Base-by-base conservation (phyloP, 164 flowering plant genomes). In the Vitis rotundifolia region DNA sequence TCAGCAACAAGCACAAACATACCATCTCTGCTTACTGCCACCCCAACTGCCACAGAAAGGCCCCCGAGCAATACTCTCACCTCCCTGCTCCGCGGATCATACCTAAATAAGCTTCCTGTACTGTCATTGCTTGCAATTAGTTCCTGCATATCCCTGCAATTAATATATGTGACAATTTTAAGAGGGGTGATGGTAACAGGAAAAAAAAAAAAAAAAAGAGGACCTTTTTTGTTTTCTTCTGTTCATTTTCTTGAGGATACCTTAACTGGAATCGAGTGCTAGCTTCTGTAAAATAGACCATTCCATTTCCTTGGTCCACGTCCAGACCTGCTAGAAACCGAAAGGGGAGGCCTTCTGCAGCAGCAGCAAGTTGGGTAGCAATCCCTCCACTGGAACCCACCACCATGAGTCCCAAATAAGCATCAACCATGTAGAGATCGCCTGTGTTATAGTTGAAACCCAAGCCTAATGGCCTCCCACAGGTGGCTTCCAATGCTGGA, bases 241-340 rank as follows among this genome's bases (percentile, higher is more conserved):
- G 44, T 6, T 37, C 44, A 37, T 37, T 37, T 37, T 37, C 44
- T 37, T 37, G 19, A 13, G 7, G 10, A 51, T 2, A 87, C 91
- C 87, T 74, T 71, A 86, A 73, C 12, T 75, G 81, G 70, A 64
- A 87, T 4, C 44, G 2, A 3, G 68, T 18, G 70, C 91, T 87
- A 14, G 75, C 71, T 67, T 87, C 89, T 0, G 85, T 84, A 58
- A 87, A 85, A 64, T 82, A 87, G 13, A 87, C 76, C 2, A 53
- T 52, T 1, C 82, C 86, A 5, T 63, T 56, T 9, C 55, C 15
- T 1, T 29, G 3, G 61, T 87, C 86, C 0, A 85, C 77, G 59
- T 85, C 89, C 61, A 87, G 48, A 59, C 53, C 69, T 44, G 75
- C 74, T 0, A 75, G 61, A 63, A 79, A 75, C 1, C 62, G 12